Evolutionary conservation across 805 yeast species (phyloP).

Genomic region (Schwanniomyces pseudopolymorphus): DNA sequence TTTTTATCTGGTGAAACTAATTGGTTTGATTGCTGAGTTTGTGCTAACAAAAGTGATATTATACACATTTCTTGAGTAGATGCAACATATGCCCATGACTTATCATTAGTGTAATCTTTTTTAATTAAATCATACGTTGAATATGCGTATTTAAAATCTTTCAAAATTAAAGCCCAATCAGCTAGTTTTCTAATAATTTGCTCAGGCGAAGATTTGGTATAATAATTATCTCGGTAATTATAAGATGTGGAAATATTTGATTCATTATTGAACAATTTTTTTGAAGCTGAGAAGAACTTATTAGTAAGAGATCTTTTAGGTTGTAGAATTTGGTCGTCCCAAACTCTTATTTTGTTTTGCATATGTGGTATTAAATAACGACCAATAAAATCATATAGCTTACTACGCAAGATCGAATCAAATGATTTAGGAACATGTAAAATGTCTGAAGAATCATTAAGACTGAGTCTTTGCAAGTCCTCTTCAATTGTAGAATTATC

Average conservation of each 20-base stretch:
- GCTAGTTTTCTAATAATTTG: constrained; percentile 79
- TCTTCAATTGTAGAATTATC: constrained; percentile 50
- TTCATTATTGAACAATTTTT: constrained; percentile 48
- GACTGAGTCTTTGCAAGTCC: constrained; percentile 40
- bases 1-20: constrained; percentile 36
- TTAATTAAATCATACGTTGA: constrained; percentile 79
- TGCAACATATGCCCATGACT: constrained; percentile 79
- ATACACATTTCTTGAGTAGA: constrained; percentile 89
- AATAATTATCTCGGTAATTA: constrained; percentile 54
- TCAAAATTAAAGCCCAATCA: constrained; percentile 89
- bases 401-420: constrained; percentile 38
- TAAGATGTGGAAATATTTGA: constrained; percentile 28
- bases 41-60: constrained; percentile 64
- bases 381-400: constrained; percentile 47
- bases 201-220: constrained; percentile 63
- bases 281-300: constrained; percentile 65
- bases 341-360: constrained; percentile 73
- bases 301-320: constrained; percentile 78
- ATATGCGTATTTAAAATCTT: constrained; percentile 83
- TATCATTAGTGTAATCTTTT: constrained; percentile 73
- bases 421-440: constrained; percentile 33
- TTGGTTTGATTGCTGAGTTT: constrained; percentile 39
- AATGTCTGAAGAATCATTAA: constrained; percentile 17
- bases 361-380: constrained; percentile 72
- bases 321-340: constrained; percentile 82